Base-by-base conservation (phyloP, 1,284 basidiomycete species). In the Ustilago vetiveriae region DNA sequence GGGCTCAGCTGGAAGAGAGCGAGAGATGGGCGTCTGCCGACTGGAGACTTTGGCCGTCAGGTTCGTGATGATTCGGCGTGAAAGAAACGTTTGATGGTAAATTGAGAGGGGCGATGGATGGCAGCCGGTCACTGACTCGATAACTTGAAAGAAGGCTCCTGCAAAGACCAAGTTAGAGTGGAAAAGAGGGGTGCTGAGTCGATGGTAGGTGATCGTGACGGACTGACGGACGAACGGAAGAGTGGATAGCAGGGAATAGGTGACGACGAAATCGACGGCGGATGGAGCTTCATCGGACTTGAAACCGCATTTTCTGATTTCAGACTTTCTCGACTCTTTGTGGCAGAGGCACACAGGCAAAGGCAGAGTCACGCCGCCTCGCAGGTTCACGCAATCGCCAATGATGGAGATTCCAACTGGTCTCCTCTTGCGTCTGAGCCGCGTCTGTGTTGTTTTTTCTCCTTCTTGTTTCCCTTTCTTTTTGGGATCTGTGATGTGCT, bases 201-300 rank as follows among this genome's bases (percentile, higher is more conserved):
- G 26, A 32, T 17, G 30, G 16, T n/a, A 11, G 40, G 37, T 42
- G 40, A 23, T 42, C n/a, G 17, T 8, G 9, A 14, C 33, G 11
- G n/a, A 6, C 13, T 6, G 6, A 35, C 33, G 16, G 11, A 16
- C 16, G 29, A 8, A 26, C 32, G 23, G 33, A 19, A 22, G 29
- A 23, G 37, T n/a, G n/a, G n/a, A n/a, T n/a, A n/a, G n/a, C n/a
- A n/a, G n/a, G n/a, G n/a, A n/a, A 29, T 13, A 13, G 13, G 27
- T 7, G 27, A 29, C 27, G 27, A 13, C 27, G 27, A 13, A 13
- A 6, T 13, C 21, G 16, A 16, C 9, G 23, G 27, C 36, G 46
- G 46, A 56, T 56, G 46, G 54, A 49, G 45, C 26, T 38, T 56
- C 40, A 39, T 44, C 46, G 40, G 54, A 56, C 54, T 56, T 43